Percentiles rank a stretch among this genome's conserved stretches.
phyloP scores from a whole-genome alignment of 208 protist species.

The Leishmania mexicana region DNA sequence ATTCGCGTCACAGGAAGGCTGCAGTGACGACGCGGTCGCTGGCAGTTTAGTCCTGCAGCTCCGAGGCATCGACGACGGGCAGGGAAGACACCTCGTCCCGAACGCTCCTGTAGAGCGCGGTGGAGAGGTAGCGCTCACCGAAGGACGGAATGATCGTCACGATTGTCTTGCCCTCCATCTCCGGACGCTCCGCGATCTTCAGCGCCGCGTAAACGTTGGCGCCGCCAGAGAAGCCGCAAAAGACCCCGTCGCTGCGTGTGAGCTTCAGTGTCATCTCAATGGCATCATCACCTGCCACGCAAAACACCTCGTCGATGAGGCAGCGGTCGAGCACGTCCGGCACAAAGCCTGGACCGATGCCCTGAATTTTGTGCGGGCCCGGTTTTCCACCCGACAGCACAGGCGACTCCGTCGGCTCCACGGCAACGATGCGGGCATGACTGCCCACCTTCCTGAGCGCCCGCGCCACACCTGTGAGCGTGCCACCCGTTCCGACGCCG shows the following conservation, averaged over 20 bases:
- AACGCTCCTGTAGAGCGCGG: conserved; percentile 71
- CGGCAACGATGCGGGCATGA: conserved; percentile 65
- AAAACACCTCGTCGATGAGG: conserved; percentile 78
- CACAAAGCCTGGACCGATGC: conserved; percentile 92
- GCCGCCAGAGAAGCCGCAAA: conserved; percentile 83
- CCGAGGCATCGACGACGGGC: conserved; percentile 73
- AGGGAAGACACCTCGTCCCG: conserved; percentile 67
- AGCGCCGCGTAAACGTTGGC: conserved; percentile 88
- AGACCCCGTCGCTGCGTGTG: conserved; percentile 79
- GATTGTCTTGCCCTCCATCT: conserved; percentile 90
- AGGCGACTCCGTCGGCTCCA: conserved; percentile 88
- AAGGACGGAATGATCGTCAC: conserved; percentile 90
- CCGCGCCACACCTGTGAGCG: conserved; percentile 72
- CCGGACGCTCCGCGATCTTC: conserved; percentile 75
- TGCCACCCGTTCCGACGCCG: conserved; percentile 91
- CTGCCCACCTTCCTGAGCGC: conserved; percentile 69
- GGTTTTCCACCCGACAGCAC: conserved; percentile 82
- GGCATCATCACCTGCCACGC: conserved; percentile 70
- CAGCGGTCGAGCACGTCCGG: conserved; percentile 67
- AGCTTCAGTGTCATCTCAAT: conserved; percentile 73
- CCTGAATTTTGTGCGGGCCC: conserved; percentile 91
- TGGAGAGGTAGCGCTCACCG: conserved; percentile 92
- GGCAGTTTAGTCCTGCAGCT: conserved; percentile 51
- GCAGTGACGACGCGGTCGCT: conserved; percentile 20
- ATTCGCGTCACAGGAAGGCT: neutral